Base-by-base conservation (phyloP, 202 grass and related monocot genomes). In the Brachypodium distachyon region DNA sequence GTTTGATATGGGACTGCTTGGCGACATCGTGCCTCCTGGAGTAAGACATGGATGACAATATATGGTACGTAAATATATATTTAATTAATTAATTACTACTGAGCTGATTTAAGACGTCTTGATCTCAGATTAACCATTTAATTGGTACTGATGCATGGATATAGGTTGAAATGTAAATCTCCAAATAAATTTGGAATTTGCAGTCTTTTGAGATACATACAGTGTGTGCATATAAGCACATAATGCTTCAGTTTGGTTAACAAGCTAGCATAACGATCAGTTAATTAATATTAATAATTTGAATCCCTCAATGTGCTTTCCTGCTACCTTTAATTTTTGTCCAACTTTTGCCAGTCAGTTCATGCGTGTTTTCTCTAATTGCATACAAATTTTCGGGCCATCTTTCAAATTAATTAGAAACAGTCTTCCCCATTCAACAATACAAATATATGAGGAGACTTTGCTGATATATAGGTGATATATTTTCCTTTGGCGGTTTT, bases 1-100 rank as follows among this genome's bases (percentile, higher is more conserved):
- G 0, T 63, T 77, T 21, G 86, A 92, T 49, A 81, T 81, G 76
- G 91, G 94, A 22, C 76, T 97, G 14, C 81, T 97, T 25, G 94
- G 86, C 49, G 94, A 97, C 73, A 94, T 97, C 34, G 94, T 97
- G 66, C 91, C 87, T 74, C 84, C 90, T 80, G 86, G 81, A 73
- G 79, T 92, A 34, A 84, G 91, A 83, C 80, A 88, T 51, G 80
- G 87, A 88, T 88, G 57, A 89, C 38, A 50, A 58, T 67, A 49
- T 54, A 56, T 70, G 47, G 74, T 73, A 56, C 40, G 64, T 68
- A 64, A 40, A 21, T 11, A 60, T n/a, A 34, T 28, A 7, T 31
- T 21, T 5, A 3, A 21, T 21, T n/a, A n/a, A n/a, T n/a, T n/a
- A n/a, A n/a, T n/a, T n/a, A n/a, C n/a, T n/a, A n/a, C n/a, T n/a